A percentile compares a stretch with the other conserved stretches of the same genome.
These are phyloP conservation scores for Byssochlamys sp. DNA, from an alignment of 2,329 filamentous ascomycete species.

Conservation along the genomic window DNA sequence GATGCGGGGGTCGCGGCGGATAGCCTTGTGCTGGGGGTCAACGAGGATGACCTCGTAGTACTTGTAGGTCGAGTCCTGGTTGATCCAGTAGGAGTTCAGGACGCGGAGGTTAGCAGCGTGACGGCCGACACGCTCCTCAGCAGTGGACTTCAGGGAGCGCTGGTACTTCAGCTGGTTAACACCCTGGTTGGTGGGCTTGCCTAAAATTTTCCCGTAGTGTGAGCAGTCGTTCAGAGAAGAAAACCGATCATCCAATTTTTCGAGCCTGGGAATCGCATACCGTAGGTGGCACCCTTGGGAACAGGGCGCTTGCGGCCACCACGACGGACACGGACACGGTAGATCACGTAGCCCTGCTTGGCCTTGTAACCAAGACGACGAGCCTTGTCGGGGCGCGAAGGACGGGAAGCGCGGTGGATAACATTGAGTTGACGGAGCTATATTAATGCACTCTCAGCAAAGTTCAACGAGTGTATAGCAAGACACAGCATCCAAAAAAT, in stretches of 20 bases:
- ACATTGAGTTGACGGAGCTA: slow-evolving; percentile 99
- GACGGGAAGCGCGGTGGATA: slow-evolving; percentile 96
- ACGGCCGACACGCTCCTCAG: slow-evolving; percentile 98
- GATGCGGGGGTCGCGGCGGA: slow-evolving; percentile 97
- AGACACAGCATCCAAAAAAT: slow-evolving; percentile 40
- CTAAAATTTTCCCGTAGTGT: slow-evolving; percentile 40
- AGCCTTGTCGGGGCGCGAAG: slow-evolving; percentile 98
- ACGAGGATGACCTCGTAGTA: slow-evolving; percentile 99
- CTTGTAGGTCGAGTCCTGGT: slow-evolving; percentile 99
- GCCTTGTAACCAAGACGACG: slow-evolving; percentile 99
- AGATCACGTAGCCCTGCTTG: slow-evolving; percentile 99
- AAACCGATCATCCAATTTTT: neutral
- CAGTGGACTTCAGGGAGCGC: slow-evolving; percentile 92
- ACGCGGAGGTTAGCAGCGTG: slow-evolving; percentile 98
- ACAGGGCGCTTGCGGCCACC: slow-evolving; percentile 97
- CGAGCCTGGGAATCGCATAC: slow-evolving; percentile 46
- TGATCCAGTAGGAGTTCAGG: slow-evolving; percentile 99
- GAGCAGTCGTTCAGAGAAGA: neutral
- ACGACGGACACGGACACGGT: slow-evolving; percentile 95
- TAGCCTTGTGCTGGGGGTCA: slow-evolving; percentile 99
- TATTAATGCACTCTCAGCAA: slow-evolving; percentile 99
- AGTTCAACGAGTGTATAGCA: slow-evolving; percentile 99
- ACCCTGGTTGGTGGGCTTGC: slow-evolving; percentile 99
- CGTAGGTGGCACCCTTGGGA: slow-evolving; percentile 96
- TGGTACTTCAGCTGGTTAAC: slow-evolving; percentile 99